Evolutionary conservation across 1,139 yeast genomes (phyloP), one percentile per base, ranked within the genome.

Genomic region (Candida frijolesensis): DNA sequence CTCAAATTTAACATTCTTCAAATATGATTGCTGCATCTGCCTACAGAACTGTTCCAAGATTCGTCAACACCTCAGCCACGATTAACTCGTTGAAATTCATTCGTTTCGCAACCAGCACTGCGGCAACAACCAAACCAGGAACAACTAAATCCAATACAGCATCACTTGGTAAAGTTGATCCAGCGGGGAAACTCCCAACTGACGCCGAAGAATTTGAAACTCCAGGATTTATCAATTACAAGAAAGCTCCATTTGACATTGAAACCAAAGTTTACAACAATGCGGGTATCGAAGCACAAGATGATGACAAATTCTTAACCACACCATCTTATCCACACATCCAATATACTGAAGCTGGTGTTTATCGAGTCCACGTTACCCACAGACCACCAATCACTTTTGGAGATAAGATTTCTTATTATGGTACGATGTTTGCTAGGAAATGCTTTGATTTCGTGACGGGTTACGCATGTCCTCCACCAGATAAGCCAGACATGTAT

Each of bases 271-370:
- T 73, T 10, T 54, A 65, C 16, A 53, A 56, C 19, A 62, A 67
- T 19, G 48, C 59, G 2, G 72, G 64, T 29, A 60, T 63, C 19
- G 57, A 53, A n/a, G 68, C 65, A 48, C 66, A 62, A 42, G 62
- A 66, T 49, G 73, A 70, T 52, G 58, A 55, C 34, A 42, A 60
- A 33, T 71, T 66, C 52, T 65, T 72, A 38, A 73, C 80, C 10
- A 77, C 74, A 52, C 78, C 85, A 1, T 64, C 78, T 15, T 85
- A 84, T 68, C 74, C 79, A 1, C 91, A 86, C 64, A 87, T 87
- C 2, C 60, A 64, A 16, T 82, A 74, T 64, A 60, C 76, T 1
- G 60, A 59, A 37, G 73, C 67, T 4, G 82, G 83, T 39, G 79
- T 86, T 71, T 73, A 74, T 39, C 55, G 60, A 3, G 76, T 85